A percentile compares a stretch with the other conserved stretches of the same genome.
These are phyloP conservation scores for Gonium pectorale DNA, from an alignment of 139 green algal genomes.

Conservation along the genomic window DNA sequence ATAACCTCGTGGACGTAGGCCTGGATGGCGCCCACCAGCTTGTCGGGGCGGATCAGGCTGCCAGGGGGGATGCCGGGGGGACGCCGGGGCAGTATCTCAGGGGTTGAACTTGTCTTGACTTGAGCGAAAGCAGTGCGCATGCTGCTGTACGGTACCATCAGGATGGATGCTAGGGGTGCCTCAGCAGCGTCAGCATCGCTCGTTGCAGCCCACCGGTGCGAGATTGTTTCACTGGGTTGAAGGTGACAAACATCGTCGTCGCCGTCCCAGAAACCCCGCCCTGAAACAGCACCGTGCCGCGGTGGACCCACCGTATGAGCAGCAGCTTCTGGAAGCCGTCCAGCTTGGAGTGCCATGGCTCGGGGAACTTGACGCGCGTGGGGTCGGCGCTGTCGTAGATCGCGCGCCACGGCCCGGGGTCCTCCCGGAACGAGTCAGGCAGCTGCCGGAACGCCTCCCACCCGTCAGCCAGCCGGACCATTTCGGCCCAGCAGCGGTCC, in stretches of 20 bases:
- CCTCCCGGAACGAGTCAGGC: slow-evolving; percentile 47
- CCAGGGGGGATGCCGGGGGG: background rate
- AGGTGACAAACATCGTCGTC: too few species aligned
- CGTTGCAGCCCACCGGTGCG: too few species aligned
- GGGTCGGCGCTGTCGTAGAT: slow-evolving; percentile 72
- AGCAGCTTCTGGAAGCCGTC: slow-evolving; percentile 70
- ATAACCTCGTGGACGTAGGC: slow-evolving; percentile 64
- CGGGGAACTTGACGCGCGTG: slow-evolving; percentile 50
- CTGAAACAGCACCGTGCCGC: too few species aligned
- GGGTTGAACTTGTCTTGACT: too few species aligned
- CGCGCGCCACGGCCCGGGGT: slow-evolving; percentile 50
- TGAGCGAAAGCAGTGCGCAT: too few species aligned
- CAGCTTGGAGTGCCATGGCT: slow-evolving; percentile 59
- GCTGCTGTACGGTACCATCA: too few species aligned
- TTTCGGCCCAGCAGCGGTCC: slow-evolving; percentile 71
- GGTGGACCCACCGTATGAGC: slow-evolving; percentile 49
- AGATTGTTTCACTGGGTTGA: too few species aligned
- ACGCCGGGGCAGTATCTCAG: too few species aligned
- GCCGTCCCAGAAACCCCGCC: too few species aligned
- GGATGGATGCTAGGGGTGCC: too few species aligned
- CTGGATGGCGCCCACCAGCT: slow-evolving; percentile 69
- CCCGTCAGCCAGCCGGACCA: slow-evolving; percentile 49
- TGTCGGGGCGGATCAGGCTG: slow-evolving; percentile 76
- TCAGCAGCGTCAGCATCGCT: too few species aligned
- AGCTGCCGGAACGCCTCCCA: slow-evolving; percentile 37